phyloP scores from a whole-genome alignment of 1,139 yeast genomes.

The Suhomyces bolitotheri region DNA sequence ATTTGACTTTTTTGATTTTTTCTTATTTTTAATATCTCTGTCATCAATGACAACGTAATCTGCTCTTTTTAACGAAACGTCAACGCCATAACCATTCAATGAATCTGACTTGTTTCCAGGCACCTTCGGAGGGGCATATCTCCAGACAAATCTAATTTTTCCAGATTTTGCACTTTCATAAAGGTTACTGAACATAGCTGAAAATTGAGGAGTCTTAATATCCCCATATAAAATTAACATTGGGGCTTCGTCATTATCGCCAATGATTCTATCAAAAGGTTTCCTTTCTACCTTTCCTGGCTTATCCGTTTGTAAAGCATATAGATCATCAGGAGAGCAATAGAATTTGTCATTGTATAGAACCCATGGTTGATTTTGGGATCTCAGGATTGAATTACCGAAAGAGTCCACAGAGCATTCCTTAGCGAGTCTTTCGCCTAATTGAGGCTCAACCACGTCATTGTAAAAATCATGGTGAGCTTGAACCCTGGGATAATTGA shows the following conservation, averaged over 20 bases:
- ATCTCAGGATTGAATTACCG: slow-evolving; percentile 28
- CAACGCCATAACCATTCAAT: slow-evolving; percentile 69
- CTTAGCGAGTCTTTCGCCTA: slow-evolving; percentile 18
- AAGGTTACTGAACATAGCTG: slow-evolving; percentile 58
- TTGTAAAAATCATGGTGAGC: slow-evolving; percentile 60
- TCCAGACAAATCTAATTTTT: slow-evolving; percentile 72
- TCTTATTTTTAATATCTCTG: slow-evolving; percentile 30
- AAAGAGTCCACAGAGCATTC: slow-evolving; percentile 39
- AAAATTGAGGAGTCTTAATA: slow-evolving; percentile 48
- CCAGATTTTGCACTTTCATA: slow-evolving; percentile 62
- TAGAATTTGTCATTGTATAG: slow-evolving; percentile 52
- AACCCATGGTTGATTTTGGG: slow-evolving; percentile 46
- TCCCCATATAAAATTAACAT: slow-evolving; percentile 53
- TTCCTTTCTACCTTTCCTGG: slow-evolving; percentile 25
- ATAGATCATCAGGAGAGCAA: slow-evolving; percentile 68
- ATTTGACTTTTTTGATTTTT: not conserved
- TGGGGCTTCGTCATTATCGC: slow-evolving; percentile 43
- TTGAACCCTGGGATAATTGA: slow-evolving; percentile 60
- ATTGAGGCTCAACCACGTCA: slow-evolving; percentile 25
- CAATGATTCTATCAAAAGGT: slow-evolving; percentile 63
- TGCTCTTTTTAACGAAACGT: slow-evolving; percentile 58
- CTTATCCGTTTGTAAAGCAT: slow-evolving; percentile 57
- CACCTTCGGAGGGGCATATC: slow-evolving; percentile 51
- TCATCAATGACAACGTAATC: slow-evolving; percentile 68
- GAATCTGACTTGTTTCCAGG: slow-evolving; percentile 25